Conservation (phyloP, 2,329 filamentous ascomycete species). For the Phoma sp. region DNA sequence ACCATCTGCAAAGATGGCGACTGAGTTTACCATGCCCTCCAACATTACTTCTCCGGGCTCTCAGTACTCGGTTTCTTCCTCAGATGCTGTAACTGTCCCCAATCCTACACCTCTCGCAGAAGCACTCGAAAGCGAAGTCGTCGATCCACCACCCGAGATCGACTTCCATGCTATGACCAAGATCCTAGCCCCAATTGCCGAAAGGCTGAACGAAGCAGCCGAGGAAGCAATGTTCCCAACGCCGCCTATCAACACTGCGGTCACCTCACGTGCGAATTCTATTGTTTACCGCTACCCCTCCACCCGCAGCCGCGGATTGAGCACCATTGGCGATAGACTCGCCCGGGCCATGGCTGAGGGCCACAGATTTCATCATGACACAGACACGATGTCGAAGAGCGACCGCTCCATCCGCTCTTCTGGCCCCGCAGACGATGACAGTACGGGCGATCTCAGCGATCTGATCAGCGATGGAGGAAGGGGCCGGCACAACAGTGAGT, state of each 20-base stretch:
- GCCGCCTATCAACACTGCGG: constrained; percentile 39
- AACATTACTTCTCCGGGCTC: constrained; percentile 35
- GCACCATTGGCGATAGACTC: constrained; percentile 88
- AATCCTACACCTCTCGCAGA: constrained; percentile 38
- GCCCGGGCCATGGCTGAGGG: constrained; percentile 64
- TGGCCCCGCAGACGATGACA: constrained; percentile 28
- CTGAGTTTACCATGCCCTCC: constrained; percentile 1
- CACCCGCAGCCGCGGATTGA: constrained; percentile 61
- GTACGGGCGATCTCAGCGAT: constrained; percentile 27
- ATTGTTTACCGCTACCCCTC: constrained; percentile 19
- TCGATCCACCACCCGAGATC: constrained; percentile 26
- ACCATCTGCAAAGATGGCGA: constrained; percentile 1
- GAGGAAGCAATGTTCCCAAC: constrained; percentile 39
- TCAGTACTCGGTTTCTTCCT: constrained; percentile 25
- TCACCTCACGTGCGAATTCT: constrained; percentile 39
- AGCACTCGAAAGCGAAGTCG: constrained; percentile 14
- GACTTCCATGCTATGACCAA: constrained; percentile 38
- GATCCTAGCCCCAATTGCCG: constrained; percentile 39
- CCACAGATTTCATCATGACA: constrained; percentile 20
- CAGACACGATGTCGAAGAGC: constrained; percentile 26
- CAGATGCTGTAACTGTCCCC: constrained; percentile 30
- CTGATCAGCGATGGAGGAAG: constrained; percentile 25
- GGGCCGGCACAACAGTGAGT: constrained; percentile 24
- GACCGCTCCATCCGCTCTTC: constrained; percentile 24
- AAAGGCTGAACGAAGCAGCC: constrained; percentile 41